Base-by-base conservation (phyloP, 768 basidiomycete genomes). In the Xerocomellus chrysenteron region DNA sequence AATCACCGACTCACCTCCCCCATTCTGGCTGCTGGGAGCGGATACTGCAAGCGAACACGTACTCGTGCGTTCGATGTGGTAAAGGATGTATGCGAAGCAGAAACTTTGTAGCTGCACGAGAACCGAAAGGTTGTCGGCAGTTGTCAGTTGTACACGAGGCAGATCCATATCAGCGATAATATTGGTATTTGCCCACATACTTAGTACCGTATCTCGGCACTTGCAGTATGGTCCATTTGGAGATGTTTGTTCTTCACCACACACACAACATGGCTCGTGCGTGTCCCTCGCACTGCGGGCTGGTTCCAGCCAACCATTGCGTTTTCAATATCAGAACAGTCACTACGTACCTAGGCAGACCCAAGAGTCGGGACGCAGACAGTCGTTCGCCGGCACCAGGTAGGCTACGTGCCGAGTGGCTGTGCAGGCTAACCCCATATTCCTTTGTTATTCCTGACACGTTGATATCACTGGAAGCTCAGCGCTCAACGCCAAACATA, bases 121-220 rank as follows among this genome's bases (percentile, higher is more conserved):
- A 37, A 35, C 37, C 19, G 33, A 35, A 19, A 39, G 14, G 42
- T 40, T 12, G 44, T 19, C 10, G 46, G 26, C 19, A 28, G 26
- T 56, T 47, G 49, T 16, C 45, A 36, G 42, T n/a, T 14, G 36
- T 49, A 47, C 62, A 66, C 67, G 66, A 66, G 67, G 67, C 57
- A 55, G 57, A 61, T 61, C 45, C 45, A 66, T 68, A 68, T 67
- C 64, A 56, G 63, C 28, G 41, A 28, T 28, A 28, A 28, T 28
- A 28, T n/a, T 42, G 37, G 42, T 41, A 47, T 43, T 49, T 47
- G 35, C 12, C 28, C 43, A 46, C 44, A 32, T 52, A 52, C 21
- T 11, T n/a, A 21, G 21, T 21, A 21, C 2, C 21, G 21, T 21
- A 41, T 41, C 46, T 33, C n/a, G 28, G 35, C 5, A 2, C 12